Evolutionary conservation across 257 asterid genomes (phyloP).

Genomic region (Nicotiana tomentosiformis): DNA sequence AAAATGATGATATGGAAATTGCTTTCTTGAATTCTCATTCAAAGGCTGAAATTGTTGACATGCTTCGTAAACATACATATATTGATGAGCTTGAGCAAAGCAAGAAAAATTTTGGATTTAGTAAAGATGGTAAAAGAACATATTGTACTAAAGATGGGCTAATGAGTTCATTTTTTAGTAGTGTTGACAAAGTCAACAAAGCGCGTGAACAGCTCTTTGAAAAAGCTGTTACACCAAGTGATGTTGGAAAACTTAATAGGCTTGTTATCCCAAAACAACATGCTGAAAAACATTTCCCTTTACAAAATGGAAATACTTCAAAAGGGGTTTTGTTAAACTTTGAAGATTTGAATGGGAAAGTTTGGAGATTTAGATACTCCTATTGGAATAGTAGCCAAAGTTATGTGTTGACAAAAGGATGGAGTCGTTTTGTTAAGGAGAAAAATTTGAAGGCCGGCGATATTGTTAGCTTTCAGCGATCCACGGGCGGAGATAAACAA

Average conservation of each 20-base stretch:
- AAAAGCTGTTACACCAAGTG: slow-evolving; percentile 85
- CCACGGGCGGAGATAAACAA: slow-evolving; percentile 52
- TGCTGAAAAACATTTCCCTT: slow-evolving; percentile 70
- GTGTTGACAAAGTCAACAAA: background rate
- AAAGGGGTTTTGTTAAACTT: slow-evolving; percentile 62
- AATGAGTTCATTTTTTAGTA: background rate
- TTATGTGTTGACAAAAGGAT: slow-evolving; percentile 75
- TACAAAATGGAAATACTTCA: slow-evolving; percentile 31
- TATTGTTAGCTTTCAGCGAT: slow-evolving; percentile 50
- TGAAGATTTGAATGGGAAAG: slow-evolving; percentile 64
- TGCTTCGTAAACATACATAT: slow-evolving; percentile 84
- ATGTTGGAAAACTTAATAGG: slow-evolving; percentile 65
- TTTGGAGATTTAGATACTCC: slow-evolving; percentile 77
- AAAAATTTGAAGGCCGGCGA: slow-evolving; percentile 65
- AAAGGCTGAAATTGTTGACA: slow-evolving; percentile 78
- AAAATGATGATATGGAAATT: slow-evolving; percentile 33
- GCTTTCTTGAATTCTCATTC: slow-evolving; percentile 60
- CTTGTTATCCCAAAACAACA: slow-evolving; percentile 78
- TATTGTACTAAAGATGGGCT: background rate
- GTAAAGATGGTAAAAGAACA: background rate
- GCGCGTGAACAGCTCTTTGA: slow-evolving; percentile 65
- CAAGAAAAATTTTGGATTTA: slow-evolving; percentile 25
- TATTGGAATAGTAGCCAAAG: slow-evolving; percentile 93
- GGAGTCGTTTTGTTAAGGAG: slow-evolving; percentile 91
- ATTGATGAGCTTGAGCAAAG: slow-evolving; percentile 72